phyloP scores from a whole-genome alignment of 177 flowering plant species.

The Tripterygium wilfordii region DNA sequence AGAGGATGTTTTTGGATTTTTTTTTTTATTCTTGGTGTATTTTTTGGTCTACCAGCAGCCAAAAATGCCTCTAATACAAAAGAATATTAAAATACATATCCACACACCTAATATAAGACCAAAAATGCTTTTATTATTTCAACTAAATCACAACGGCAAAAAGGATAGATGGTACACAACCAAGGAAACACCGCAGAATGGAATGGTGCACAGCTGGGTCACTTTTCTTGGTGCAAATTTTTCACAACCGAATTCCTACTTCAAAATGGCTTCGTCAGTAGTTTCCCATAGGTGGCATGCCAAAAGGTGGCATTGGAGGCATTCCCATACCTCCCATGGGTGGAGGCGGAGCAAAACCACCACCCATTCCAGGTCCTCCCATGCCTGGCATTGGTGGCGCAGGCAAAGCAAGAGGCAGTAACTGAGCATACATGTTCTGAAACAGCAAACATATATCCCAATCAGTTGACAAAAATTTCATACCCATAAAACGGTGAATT shows the following conservation, averaged over 20 bases:
- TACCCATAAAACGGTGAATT: neutral
- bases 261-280: constrained; percentile 36
- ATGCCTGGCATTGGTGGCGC: constrained; percentile 90
- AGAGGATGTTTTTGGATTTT: no score
- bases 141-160: constrained; percentile 7
- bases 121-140: constrained; percentile 10
- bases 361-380: constrained; percentile 37
- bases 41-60: constrained; percentile 16
- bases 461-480: no score
- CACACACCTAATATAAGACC: constrained; percentile 16
- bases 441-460: no score
- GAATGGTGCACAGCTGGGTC: neutral
- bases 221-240: neutral
- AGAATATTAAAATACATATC: constrained; percentile 45
- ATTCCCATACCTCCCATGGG: constrained; percentile 78
- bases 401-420: constrained; percentile 95
- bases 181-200: constrained; percentile 4
- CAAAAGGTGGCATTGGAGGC: constrained; percentile 94
- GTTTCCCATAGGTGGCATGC: constrained; percentile 87
- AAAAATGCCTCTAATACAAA: constrained; percentile 43
- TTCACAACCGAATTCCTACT: neutral
- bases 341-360: constrained; percentile 30
- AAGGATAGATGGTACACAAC: constrained; percentile 1
- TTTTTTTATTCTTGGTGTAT: neutral
- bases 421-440: constrained; percentile 98